Evolutionary conservation across 768 basidiomycete genomes (phyloP).

Genomic region (Lactarius hengduanensis): DNA sequence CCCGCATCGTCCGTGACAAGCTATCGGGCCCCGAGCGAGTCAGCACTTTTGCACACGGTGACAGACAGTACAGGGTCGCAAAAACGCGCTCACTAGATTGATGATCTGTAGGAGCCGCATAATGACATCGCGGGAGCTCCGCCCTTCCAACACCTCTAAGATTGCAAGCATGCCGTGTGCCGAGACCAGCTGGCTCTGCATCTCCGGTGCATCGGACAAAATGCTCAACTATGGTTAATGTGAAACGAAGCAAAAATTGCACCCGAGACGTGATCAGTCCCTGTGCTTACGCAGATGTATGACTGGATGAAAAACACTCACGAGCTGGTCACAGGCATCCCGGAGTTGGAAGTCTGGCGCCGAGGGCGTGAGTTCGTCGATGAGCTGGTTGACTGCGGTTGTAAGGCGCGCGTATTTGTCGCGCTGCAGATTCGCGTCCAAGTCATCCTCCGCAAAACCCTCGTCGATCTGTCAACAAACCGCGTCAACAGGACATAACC

Average conservation of each 20-base stretch:
- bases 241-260: not conserved
- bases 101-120: conserved; percentile 85
- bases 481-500: conserved; percentile 16
- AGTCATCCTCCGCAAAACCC: conserved; percentile 86
- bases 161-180: conserved; percentile 95
- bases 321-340: conserved; percentile 85
- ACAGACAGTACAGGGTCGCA: not conserved
- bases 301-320: conserved; percentile 38
- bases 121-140: conserved; percentile 81
- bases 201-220: conserved; percentile 76
- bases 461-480: conserved; percentile 72
- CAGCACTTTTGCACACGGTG: not conserved
- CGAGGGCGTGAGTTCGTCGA: conserved; percentile 81
- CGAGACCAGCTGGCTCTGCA: conserved; percentile 84
- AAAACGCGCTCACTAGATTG: conserved; percentile 62
- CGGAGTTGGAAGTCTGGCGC: conserved; percentile 81
- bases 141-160: conserved; percentile 87
- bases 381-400: conserved; percentile 74
- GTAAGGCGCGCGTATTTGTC: conserved; percentile 92
- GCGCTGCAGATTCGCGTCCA: conserved; percentile 87
- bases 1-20: conserved; percentile 66
- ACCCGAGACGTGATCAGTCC: conserved; percentile 1
- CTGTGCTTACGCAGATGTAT: not conserved
- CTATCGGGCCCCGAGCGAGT: conserved; percentile 30
- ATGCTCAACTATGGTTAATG: conserved; percentile 57